Conservation (phyloP, 495 filamentous ascomycete genomes). For the Lophiostoma macrostomum region DNA sequence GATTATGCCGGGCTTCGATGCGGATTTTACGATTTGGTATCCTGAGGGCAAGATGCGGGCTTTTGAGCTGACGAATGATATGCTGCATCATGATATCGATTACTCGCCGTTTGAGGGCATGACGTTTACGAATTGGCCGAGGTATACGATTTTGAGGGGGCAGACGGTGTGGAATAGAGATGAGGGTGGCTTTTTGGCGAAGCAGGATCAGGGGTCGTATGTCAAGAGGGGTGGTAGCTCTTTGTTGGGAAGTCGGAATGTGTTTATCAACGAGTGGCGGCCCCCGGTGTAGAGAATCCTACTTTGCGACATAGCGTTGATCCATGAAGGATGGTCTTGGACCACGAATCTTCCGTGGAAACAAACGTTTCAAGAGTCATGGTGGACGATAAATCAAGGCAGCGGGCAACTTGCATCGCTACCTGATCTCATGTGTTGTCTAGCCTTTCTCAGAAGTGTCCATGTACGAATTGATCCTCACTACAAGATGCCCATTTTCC, state of each 20-base stretch:
- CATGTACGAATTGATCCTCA: no score
- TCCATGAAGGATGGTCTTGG: no score
- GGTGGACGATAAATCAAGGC: no score
- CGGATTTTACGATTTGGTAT: slow-evolving; percentile 6
- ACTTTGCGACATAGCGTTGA: no score
- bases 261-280: not conserved
- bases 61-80: not conserved
- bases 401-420: no score
- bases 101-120: slow-evolving; percentile 6
- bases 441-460: no score
- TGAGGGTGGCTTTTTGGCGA: not conserved
- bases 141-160: slow-evolving; percentile 7
- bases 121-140: slow-evolving; percentile 2
- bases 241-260: not conserved
- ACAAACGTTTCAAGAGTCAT: no score
- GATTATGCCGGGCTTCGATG: not conserved
- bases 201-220: not conserved
- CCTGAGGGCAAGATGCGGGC: not conserved
- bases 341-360: no score
- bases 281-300: not conserved
- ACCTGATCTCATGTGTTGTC: no score
- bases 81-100: slow-evolving; percentile 10
- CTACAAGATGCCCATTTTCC: no score
- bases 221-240: not conserved
- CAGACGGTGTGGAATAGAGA: slow-evolving; percentile 2